Percentiles rank a stretch among this genome's conserved stretches.
phyloP scores from a whole-genome alignment of 208 protist genomes.

The Wallacemonas rigidus region DNA sequence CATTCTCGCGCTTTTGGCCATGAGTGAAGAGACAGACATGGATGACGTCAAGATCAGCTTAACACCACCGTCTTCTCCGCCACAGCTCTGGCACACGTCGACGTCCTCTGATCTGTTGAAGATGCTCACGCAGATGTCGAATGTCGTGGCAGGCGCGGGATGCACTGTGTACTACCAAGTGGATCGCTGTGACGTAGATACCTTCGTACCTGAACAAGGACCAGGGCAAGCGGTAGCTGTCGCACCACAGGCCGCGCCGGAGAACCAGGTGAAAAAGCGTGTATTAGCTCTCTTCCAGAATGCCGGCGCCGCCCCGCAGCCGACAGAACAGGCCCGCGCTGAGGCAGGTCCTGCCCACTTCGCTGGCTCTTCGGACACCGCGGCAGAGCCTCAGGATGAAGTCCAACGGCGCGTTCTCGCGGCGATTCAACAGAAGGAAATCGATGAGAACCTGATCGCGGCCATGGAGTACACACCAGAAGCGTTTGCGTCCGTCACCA shows the following conservation, averaged over 20 bases:
- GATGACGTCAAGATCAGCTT: slow-evolving; percentile 10
- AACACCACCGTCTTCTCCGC: background rate
- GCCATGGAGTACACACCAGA: slow-evolving; percentile 96
- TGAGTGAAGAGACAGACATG: slow-evolving; percentile 9
- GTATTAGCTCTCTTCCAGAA: background rate
- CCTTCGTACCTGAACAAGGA: too few species aligned
- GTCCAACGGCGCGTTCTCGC: background rate
- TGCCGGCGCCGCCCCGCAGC: background rate
- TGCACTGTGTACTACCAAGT: too few species aligned
- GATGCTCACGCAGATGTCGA: background rate
- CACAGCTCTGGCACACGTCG: background rate
- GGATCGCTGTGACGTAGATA: too few species aligned
- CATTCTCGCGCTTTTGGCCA: slow-evolving; percentile 19
- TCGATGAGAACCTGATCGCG: slow-evolving; percentile 86
- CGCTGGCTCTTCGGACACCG: background rate
- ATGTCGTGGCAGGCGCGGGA: too few species aligned
- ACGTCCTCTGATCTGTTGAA: background rate
- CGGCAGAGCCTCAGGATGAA: too few species aligned
- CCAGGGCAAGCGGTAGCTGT: too few species aligned
- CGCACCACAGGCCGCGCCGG: too few species aligned
- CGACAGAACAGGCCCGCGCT: background rate
- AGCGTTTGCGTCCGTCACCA: slow-evolving; percentile 82
- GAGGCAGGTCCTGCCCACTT: background rate
- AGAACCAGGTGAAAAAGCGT: background rate
- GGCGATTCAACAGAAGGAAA: slow-evolving; percentile 65